These are phyloP conservation scores for Phytopythium litorale DNA, from an alignment of 352 stramenopile species.

Conservation along the genomic window DNA sequence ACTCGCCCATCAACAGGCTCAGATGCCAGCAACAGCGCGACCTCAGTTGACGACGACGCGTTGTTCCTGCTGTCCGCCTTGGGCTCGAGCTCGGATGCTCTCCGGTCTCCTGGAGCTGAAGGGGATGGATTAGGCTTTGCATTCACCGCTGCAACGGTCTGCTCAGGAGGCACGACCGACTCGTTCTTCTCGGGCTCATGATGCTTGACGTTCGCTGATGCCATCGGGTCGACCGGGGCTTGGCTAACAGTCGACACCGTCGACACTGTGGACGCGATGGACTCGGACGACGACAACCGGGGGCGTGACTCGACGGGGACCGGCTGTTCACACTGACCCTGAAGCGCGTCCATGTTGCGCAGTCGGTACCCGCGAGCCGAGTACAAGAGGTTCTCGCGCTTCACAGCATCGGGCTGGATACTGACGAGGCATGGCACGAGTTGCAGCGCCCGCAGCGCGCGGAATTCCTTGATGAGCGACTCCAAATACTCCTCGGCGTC, in stretches of 20 bases:
- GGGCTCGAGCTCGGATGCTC: neutral
- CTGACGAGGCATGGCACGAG: constrained; percentile 62
- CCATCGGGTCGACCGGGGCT: neutral
- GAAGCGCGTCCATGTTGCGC: constrained; percentile 33
- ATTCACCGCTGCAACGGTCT: neutral
- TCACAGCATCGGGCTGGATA: constrained; percentile 60
- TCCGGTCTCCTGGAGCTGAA: neutral
- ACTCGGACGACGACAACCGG: constrained; percentile 1
- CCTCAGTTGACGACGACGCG: too few species aligned
- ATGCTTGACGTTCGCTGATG: neutral
- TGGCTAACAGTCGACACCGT: neutral
- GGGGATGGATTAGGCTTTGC: neutral
- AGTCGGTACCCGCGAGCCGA: constrained; percentile 47
- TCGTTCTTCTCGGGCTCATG: neutral
- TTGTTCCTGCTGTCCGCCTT: neutral
- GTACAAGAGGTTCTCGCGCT: constrained; percentile 49
- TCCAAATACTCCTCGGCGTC: constrained; percentile 63
- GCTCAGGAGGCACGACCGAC: neutral
- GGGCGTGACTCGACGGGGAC: neutral
- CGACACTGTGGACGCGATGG: constrained; percentile 1
- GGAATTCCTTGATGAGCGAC: constrained; percentile 60
- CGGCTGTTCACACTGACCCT: constrained; percentile 21
- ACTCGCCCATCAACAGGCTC: neutral
- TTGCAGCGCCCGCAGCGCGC: constrained; percentile 46
- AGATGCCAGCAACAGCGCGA: neutral